Percentiles rank a stretch among this genome's conserved stretches.
Conservation (phyloP, 176 grass and related monocot species). For the Chrysopogon serrulatus region DNA sequence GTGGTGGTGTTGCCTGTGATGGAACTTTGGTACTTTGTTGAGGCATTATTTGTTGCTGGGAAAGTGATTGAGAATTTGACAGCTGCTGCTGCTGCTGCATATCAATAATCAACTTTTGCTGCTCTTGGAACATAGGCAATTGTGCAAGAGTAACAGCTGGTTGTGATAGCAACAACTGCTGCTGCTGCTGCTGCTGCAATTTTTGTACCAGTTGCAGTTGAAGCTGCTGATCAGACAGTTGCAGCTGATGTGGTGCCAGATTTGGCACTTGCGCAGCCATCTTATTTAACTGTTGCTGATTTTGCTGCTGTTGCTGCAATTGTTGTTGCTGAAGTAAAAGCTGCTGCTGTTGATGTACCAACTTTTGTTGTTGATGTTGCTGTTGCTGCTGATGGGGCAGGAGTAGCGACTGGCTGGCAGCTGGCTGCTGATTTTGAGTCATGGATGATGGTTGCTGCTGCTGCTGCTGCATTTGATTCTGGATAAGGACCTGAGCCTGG, state of each 20-base stretch:
- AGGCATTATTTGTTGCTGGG: constrained; percentile 63
- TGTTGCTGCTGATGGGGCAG: constrained; percentile 22
- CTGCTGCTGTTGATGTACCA: constrained; percentile 32
- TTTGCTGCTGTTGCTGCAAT: constrained; percentile 38
- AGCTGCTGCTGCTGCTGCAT: constrained; percentile 79
- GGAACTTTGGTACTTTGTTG: constrained; percentile 49
- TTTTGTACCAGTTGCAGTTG: constrained; percentile 52
- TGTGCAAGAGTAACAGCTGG: constrained; percentile 62
- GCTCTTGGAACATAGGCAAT: constrained; percentile 71
- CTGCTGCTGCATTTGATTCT: constrained; percentile 58
- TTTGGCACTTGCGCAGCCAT: constrained; percentile 48
- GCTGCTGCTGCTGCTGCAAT: constrained; percentile 79
- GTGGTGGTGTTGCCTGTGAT: constrained; percentile 29
- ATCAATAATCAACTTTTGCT: constrained; percentile 81
- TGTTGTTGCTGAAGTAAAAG: constrained; percentile 56
- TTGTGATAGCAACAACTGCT: constrained; percentile 65
- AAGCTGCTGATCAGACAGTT: constrained; percentile 53
- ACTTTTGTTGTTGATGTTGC: constrained; percentile 5
- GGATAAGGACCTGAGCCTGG: constrained; percentile 51
- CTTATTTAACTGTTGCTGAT: constrained; percentile 60
- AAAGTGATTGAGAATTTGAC: constrained; percentile 52
- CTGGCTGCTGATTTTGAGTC: constrained; percentile 44
- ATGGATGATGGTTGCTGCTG: constrained; percentile 24
- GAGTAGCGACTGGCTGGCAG: constrained; percentile 12
- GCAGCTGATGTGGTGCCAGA: constrained; percentile 53